A percentile compares a stretch with the other conserved stretches of the same genome.
Evolutionary conservation across 495 filamentous ascomycete genomes (phyloP).

Genomic region (Aspergillus sclerotioniger): DNA sequence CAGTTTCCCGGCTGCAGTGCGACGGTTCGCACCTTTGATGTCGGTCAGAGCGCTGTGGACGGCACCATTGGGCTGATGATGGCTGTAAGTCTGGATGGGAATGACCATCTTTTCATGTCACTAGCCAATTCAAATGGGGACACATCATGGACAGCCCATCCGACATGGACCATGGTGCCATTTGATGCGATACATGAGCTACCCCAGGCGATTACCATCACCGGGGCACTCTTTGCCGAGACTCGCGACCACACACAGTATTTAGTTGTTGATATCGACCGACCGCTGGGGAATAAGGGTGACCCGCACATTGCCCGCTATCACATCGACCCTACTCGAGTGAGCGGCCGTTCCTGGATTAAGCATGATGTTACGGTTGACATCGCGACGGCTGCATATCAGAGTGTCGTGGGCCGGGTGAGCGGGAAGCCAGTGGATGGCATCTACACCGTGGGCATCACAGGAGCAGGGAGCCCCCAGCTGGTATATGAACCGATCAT

Average conservation of each 20-base stretch:
- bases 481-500: conserved; percentile 4
- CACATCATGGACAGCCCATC: not conserved
- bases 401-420: conserved; percentile 9
- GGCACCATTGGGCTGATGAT: conserved; percentile 7
- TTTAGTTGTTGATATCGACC: conserved; percentile 4
- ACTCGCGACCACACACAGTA: not conserved
- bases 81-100: conserved; percentile 2
- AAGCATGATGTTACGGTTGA: conserved; percentile 8
- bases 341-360: conserved; percentile 2
- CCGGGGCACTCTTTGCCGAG: not conserved
- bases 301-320: not conserved
- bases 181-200: conserved; percentile 1
- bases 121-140: not conserved
- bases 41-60: conserved; percentile 4
- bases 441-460: conserved; percentile 6
- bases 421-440: not conserved
- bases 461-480: not conserved
- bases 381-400: conserved; percentile 1
- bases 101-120: conserved; percentile 7
- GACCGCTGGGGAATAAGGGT: not conserved
- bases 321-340: not conserved
- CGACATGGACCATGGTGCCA: conserved; percentile 1
- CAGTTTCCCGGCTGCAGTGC: conserved; percentile 3
- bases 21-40: conserved; percentile 4
- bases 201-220: not conserved